Evolutionary conservation across 2,329 filamentous ascomycete genomes (phyloP).

Genomic region (Xylariaceae sp.): DNA sequence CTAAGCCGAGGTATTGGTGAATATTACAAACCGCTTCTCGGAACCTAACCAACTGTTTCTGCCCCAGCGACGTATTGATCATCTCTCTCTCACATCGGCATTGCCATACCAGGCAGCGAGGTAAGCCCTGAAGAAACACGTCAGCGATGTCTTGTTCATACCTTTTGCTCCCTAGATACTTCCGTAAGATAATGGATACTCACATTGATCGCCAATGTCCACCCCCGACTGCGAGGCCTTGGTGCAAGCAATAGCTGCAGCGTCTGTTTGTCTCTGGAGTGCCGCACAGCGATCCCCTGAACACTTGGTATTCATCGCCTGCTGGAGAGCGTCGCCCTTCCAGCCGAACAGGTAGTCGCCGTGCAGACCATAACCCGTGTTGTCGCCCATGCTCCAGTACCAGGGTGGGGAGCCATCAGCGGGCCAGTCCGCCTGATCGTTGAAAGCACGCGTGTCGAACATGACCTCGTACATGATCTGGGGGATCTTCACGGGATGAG

Average conservation of each 20-base stretch:
- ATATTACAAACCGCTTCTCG: too few relatives aligned
- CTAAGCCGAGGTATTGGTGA: too few relatives aligned
- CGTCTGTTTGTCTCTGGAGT: slow-evolving; percentile 29
- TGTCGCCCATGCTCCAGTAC: slow-evolving; percentile 31
- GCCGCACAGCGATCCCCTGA: slow-evolving; percentile 30
- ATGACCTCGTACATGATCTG: slow-evolving; percentile 42
- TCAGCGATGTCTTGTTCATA: neutral
- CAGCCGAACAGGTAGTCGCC: slow-evolving; percentile 39
- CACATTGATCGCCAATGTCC: slow-evolving; percentile 23
- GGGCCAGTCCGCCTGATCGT: slow-evolving; percentile 33
- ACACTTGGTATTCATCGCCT: slow-evolving; percentile 33
- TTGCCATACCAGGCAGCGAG: slow-evolving; percentile 12
- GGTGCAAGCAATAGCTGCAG: slow-evolving; percentile 27
- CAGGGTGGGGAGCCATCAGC: slow-evolving; percentile 31
- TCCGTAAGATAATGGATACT: slow-evolving; percentile 1
- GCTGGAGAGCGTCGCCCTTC: slow-evolving; percentile 36
- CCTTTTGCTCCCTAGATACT: too few relatives aligned
- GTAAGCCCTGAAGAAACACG: slow-evolving; percentile 10
- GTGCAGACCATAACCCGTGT: slow-evolving; percentile 35
- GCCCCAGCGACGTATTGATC: neutral
- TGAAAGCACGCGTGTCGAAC: slow-evolving; percentile 35
- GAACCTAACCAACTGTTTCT: too few relatives aligned
- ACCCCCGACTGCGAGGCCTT: slow-evolving; percentile 23
- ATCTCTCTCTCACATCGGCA: slow-evolving; percentile 9
- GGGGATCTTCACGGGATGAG: slow-evolving; percentile 32